Conservation (phyloP, 768 basidiomycete genomes). For the Lentinula sp. region DNA sequence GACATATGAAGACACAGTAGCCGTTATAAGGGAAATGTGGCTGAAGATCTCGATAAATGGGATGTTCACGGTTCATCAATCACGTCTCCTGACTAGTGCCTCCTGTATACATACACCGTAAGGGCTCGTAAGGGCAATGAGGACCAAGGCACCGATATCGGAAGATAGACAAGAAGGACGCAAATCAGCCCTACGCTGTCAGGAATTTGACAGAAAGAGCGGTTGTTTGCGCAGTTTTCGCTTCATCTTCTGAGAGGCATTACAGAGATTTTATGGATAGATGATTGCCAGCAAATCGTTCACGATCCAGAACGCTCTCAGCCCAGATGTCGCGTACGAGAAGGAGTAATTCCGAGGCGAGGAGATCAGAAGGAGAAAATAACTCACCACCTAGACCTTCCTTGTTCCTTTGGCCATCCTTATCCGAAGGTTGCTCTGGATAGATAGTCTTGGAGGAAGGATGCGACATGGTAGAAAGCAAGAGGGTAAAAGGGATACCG, state of each 20-base stretch:
- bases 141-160: not conserved
- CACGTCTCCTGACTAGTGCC: not conserved
- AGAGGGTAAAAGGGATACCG: not conserved
- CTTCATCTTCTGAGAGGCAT: not conserved
- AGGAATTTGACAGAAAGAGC: not conserved
- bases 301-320: not conserved
- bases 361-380: not conserved
- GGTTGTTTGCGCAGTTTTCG: not conserved
- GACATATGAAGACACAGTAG: not conserved
- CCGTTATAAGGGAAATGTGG: not conserved
- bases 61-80: not conserved
- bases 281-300: not conserved
- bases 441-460: not conserved
- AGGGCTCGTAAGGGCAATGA: too few species aligned
- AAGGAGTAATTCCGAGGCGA: not conserved
- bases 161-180: not conserved
- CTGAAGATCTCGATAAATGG: not conserved
- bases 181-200: not conserved
- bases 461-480: not conserved
- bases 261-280: not conserved
- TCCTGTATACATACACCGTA: not conserved
- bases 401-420: conserved; percentile 2
- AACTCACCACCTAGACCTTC: not conserved
- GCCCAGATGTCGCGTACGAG: not conserved
- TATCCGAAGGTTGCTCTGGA: not conserved